Evolutionary conservation across 2,329 filamentous ascomycete species (phyloP), one percentile per base, ranked within the genome.

Genomic region (Nothomitra cinnamomea): DNA sequence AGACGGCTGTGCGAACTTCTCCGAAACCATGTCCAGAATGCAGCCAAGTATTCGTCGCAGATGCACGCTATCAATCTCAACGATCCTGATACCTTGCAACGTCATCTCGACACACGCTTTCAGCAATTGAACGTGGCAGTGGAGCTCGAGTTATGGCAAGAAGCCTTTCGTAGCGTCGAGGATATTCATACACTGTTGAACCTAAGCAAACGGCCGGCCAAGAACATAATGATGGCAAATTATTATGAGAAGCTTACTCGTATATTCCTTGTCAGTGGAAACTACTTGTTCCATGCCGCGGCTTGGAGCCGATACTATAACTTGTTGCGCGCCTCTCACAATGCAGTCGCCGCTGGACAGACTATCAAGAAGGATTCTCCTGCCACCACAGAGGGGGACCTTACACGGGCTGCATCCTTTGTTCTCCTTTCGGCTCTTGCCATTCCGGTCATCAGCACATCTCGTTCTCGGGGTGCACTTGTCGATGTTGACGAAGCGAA

Each of bases 171-270:
- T 69, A 95, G 88, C 65, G 90, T 98, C 51, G 92, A 98, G 72
- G 92, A 98, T 67, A 96, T 96, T 61, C 92, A 98, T 73, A 96
- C 89, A 52, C 80, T 98, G 54, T 81, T 98, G 61, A 96, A 84
- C 73, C 78, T 96, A 61, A 96, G 90, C 83, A 96, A 96, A 79
- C 86, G 92, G 54, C 89, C 89, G 40, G 84, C 92, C 53, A 96
- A 96, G 83, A 95, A 95, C 68, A 77, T 95, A 66, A 96, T 98
- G 92, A 98, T 98, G 92, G 92, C 92, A 72, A 98, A 96, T 75
- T 98, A 98, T 78, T 98, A 96, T 71, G 92, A 98, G 77, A 96
- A 96, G 74, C 82, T 98, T 55, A 95, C 92, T 41, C 82, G 89
- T 59, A 98, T 98, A 68, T 98, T 98, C 78, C 80, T 98, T 58